Percentiles rank a stretch among this genome's conserved stretches.
These are phyloP conservation scores for Bacidia rubella DNA, from an alignment of 495 filamentous ascomycete species.

Conservation along the genomic window DNA sequence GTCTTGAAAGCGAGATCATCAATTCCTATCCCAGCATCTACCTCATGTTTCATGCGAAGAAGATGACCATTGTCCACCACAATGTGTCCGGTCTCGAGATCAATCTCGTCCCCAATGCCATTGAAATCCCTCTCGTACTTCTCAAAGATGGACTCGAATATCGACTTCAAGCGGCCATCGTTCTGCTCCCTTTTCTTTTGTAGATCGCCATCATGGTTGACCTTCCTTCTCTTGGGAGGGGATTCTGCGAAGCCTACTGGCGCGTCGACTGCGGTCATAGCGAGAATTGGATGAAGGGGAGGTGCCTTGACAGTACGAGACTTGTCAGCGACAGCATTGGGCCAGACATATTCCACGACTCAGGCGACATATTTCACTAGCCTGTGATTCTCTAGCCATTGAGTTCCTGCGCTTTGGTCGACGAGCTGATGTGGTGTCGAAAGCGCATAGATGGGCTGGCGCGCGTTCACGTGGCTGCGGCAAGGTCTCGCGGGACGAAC, in stretches of 20 bases:
- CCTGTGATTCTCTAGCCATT: too few species aligned
- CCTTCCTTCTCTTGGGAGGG: constrained; percentile 42
- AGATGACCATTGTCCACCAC: constrained; percentile 83
- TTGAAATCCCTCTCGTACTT: constrained; percentile 79
- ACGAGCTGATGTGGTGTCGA: too few species aligned
- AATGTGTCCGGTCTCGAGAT: constrained; percentile 61
- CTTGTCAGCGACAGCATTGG: not conserved
- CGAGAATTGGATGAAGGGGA: not conserved
- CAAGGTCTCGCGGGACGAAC: too few species aligned
- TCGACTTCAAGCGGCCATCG: constrained; percentile 54
- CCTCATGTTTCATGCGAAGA: constrained; percentile 38
- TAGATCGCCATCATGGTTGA: constrained; percentile 35
- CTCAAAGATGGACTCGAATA: constrained; percentile 74
- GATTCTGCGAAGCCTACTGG: constrained; percentile 34
- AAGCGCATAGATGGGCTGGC: too few species aligned
- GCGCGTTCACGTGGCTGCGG: too few species aligned
- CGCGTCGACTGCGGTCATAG: not conserved
- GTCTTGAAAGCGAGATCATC: not conserved
- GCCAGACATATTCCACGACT: not conserved
- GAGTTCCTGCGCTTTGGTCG: too few species aligned
- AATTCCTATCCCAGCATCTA: constrained; percentile 26
- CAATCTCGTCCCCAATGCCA: constrained; percentile 69
- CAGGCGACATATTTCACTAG: not conserved
- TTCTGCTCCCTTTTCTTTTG: constrained; percentile 46
- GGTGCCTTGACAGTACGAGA: not conserved